Percentiles rank a stretch among this genome's conserved stretches.
These are phyloP conservation scores for Massarina eburnea DNA, from an alignment of 2,329 filamentous ascomycete species.

Conservation along the genomic window DNA sequence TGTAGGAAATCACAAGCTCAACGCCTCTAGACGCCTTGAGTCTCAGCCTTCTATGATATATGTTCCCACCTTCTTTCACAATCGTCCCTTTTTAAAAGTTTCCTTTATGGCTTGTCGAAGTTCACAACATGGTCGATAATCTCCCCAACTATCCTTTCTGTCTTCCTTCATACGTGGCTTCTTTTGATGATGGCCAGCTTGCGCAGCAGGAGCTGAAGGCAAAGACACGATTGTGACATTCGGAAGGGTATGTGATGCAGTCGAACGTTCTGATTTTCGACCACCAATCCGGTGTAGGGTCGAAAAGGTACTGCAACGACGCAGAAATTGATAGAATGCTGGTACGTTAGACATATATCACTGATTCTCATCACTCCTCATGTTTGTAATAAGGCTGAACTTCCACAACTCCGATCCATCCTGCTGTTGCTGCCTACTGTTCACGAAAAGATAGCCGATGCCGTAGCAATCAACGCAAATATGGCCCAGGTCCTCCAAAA, in stretches of 20 bases:
- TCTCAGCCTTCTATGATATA: too few relatives aligned
- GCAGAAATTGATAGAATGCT: slow-evolving; percentile 6
- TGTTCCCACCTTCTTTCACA: too few relatives aligned
- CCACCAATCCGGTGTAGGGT: slow-evolving; percentile 6
- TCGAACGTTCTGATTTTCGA: slow-evolving; percentile 6
- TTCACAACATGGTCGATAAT: background rate
- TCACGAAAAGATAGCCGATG: slow-evolving; percentile 7
- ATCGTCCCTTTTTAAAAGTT: too few relatives aligned
- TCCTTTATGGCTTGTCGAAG: too few relatives aligned
- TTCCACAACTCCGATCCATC: slow-evolving; percentile 7
- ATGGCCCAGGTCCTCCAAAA: slow-evolving; percentile 1
- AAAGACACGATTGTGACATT: slow-evolving; percentile 7
- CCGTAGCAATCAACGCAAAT: slow-evolving; percentile 1
- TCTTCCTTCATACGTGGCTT: slow-evolving; percentile 8
- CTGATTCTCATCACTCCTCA: too few relatives aligned
- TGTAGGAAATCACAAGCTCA: too few relatives aligned
- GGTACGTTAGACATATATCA: background rate
- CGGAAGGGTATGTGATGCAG: slow-evolving; percentile 8
- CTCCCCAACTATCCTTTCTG: slow-evolving; percentile 9
- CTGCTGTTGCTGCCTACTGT: slow-evolving; percentile 10
- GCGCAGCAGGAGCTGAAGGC: slow-evolving; percentile 9
- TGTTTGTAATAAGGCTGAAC: background rate
- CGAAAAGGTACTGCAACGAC: slow-evolving; percentile 3
- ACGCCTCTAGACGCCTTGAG: too few relatives aligned
- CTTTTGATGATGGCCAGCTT: slow-evolving; percentile 11